Conservation (phyloP, 306 rosid species). For the Pterocarpus macrocarpus region DNA sequence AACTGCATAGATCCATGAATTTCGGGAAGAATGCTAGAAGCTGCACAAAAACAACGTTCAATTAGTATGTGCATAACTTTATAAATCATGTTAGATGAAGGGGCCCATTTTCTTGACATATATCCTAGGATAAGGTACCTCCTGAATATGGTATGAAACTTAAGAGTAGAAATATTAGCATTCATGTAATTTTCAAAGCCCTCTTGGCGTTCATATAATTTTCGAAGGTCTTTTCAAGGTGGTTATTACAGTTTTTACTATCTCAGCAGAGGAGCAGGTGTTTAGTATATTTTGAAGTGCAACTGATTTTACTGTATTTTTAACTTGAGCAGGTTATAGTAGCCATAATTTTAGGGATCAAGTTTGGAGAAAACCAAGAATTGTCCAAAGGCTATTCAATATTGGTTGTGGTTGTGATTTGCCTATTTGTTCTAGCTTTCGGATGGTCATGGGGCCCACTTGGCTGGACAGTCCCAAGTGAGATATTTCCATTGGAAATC, state of each 20-base stretch:
- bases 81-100: not conserved
- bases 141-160: not conserved
- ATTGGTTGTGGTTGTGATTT: constrained; percentile 71
- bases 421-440: constrained; percentile 84
- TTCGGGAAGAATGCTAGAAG: constrained; percentile 4
- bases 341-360: constrained; percentile 70
- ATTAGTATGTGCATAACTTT: constrained; percentile 4
- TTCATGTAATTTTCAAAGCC: too few relatives aligned
- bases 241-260: not conserved
- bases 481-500: constrained; percentile 60
- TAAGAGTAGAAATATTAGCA: not conserved
- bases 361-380: constrained; percentile 66
- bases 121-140: not conserved
- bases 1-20: not conserved
- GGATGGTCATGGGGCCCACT: constrained; percentile 67
- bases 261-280: not conserved
- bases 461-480: constrained; percentile 61
- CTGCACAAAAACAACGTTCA: constrained; percentile 3
- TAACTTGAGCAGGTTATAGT: constrained; percentile 67
- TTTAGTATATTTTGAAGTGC: not conserved
- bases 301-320: constrained; percentile 27
- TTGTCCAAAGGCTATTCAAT: constrained; percentile 67
- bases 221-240: not conserved
- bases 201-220: not conserved
- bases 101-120: not conserved